Evolutionary conservation across 306 rosid genomes (phyloP).

Genomic region (Vigna reflexopilosa): DNA sequence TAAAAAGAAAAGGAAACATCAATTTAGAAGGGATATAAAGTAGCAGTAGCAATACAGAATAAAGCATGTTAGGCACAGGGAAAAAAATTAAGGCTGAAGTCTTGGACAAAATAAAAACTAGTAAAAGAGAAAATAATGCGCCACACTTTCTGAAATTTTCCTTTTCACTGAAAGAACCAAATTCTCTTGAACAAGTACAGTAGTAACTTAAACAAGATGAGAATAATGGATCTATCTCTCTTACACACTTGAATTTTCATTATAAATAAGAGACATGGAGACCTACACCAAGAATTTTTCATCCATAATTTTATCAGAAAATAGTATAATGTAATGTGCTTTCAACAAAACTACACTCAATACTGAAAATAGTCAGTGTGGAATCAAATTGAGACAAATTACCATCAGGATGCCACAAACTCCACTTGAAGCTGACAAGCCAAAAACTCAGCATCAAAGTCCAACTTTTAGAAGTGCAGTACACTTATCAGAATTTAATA

Average conservation of each 20-base stretch:
- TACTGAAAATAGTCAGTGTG: not conserved
- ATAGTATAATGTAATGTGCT: not conserved
- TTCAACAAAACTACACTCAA: not conserved
- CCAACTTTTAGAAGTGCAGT: not conserved
- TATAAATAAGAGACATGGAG: constrained; percentile 1
- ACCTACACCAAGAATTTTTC: not conserved
- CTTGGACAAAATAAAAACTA: constrained; percentile 4
- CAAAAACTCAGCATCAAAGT: not conserved
- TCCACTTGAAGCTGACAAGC: not conserved
- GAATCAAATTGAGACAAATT: not conserved
- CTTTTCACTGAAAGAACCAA: not conserved
- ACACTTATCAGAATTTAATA: not conserved
- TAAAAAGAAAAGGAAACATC: constrained; percentile 1
- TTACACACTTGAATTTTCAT: constrained; percentile 13
- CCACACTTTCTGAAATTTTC: not conserved
- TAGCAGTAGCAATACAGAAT: not conserved
- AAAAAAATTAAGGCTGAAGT: not conserved
- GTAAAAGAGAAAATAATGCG: constrained; percentile 24
- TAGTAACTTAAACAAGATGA: not conserved
- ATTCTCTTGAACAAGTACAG: not conserved
- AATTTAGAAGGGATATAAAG: not conserved
- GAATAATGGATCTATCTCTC: constrained; percentile 18
- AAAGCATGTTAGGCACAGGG: not conserved
- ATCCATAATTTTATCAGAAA: constrained; percentile 4
- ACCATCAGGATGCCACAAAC: not conserved